phyloP scores from a whole-genome alignment of 2,329 filamentous ascomycete species.

The Sclerotiophoma versabilis region DNA sequence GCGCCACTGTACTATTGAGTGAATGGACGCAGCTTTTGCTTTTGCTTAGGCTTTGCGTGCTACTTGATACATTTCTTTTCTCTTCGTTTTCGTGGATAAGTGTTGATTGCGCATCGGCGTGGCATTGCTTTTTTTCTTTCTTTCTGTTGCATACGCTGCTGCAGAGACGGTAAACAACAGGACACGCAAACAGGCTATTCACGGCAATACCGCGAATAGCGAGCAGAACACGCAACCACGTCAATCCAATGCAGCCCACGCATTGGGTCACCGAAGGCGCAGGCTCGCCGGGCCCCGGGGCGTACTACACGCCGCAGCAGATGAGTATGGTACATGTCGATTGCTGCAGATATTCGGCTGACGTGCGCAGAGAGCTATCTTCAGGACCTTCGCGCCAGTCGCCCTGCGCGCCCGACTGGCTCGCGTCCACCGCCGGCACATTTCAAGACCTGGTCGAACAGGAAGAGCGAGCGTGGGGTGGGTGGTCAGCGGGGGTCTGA shows the following conservation, averaged over 20 bases:
- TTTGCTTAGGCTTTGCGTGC: constrained; percentile 7
- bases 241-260: constrained; percentile 40
- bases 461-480: constrained; percentile 30
- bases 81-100: too few relatives aligned
- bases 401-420: constrained; percentile 72
- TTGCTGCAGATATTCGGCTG: background rate
- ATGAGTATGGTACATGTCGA: constrained; percentile 43
- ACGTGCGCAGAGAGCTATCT: constrained; percentile 70
- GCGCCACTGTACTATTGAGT: constrained; percentile 37
- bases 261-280: constrained; percentile 46
- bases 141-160: too few relatives aligned
- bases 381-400: constrained; percentile 72
- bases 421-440: constrained; percentile 69
- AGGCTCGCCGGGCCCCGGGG: constrained; percentile 43
- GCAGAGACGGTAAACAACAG: background rate
- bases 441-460: constrained; percentile 48
- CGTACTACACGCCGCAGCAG: constrained; percentile 47
- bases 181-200: background rate
- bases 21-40: constrained; percentile 19
- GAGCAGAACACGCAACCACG: too few relatives aligned
- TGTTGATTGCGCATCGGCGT: too few relatives aligned
- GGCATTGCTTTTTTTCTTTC: too few relatives aligned
- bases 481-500: constrained; percentile 37
- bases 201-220: too few relatives aligned
- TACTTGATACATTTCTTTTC: constrained; percentile 1